Conservation (phyloP, 176 grass and related monocot genomes). For the Oryza longistaminata region DNA sequence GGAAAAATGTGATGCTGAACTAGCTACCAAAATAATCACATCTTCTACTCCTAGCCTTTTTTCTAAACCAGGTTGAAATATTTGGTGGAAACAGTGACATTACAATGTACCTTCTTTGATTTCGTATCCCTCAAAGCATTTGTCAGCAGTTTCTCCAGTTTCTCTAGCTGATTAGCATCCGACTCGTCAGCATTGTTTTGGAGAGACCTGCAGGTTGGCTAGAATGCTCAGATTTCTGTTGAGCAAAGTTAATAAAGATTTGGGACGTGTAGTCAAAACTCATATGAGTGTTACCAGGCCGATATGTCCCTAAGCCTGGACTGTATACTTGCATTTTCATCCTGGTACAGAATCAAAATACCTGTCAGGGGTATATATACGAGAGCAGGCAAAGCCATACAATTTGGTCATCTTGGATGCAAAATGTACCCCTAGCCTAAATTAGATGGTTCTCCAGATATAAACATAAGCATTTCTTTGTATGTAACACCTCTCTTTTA, state of each 20-base stretch:
- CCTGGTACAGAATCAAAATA: slow-evolving; percentile 24
- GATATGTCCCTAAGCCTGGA: slow-evolving; percentile 43
- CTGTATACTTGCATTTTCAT: slow-evolving; percentile 33
- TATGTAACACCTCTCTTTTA: no score
- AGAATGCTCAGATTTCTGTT: background rate
- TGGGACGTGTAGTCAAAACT: background rate
- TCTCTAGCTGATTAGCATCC: slow-evolving; percentile 41
- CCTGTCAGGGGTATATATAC: slow-evolving; percentile 12
- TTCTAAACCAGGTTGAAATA: background rate
- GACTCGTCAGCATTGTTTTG: slow-evolving; percentile 45
- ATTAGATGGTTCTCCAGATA: background rate
- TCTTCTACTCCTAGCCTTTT: background rate
- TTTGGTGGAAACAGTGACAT: background rate
- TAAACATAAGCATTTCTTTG: no score
- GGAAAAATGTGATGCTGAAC: no score
- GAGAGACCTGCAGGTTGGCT: slow-evolving; percentile 44
- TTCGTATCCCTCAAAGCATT: slow-evolving; percentile 48
- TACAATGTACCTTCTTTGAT: slow-evolving; percentile 49
- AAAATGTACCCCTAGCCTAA: background rate
- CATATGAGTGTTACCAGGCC: slow-evolving; percentile 36
- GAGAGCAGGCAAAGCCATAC: background rate
- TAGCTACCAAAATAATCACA: background rate
- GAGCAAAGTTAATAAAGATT: background rate
- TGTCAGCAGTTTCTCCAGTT: slow-evolving; percentile 56
- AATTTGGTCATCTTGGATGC: background rate